Conservation (phyloP, 225 moss, liverwort and hornwort species). For the Pseudisothecium myosuroides region DNA sequence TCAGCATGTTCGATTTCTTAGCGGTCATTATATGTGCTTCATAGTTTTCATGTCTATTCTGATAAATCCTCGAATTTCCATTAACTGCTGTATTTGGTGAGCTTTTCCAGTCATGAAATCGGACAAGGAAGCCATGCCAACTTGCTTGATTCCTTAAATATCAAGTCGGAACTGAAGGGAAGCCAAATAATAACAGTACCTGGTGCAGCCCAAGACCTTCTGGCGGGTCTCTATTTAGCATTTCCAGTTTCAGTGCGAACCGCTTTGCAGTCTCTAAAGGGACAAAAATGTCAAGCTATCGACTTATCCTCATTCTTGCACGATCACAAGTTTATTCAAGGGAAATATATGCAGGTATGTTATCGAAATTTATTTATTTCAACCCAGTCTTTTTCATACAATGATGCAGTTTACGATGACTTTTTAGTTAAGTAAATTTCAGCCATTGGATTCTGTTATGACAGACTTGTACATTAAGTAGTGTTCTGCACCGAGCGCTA, state of each 20-base stretch:
- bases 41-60: neutral
- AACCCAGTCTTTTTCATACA: neutral
- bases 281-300: constrained; percentile 5
- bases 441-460: constrained; percentile 4
- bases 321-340: constrained; percentile 7
- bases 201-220: constrained; percentile 45
- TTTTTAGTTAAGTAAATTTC: neutral
- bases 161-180: constrained; percentile 5
- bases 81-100: constrained; percentile 1
- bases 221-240: constrained; percentile 73
- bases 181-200: neutral
- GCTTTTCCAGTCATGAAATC: constrained; percentile 17
- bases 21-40: neutral
- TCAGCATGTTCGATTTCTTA: neutral
- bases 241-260: constrained; percentile 80
- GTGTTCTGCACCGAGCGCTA: constrained; percentile 63
- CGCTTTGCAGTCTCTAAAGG: constrained; percentile 22
- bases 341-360: constrained; percentile 27
- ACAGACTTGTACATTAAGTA: constrained; percentile 70
- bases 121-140: constrained; percentile 29
- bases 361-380: neutral
- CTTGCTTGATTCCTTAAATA: neutral
- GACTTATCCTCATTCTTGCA: constrained; percentile 11
- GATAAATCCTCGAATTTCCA: neutral
- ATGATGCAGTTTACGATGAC: neutral